A percentile compares a stretch with the other conserved stretches of the same genome.
These are phyloP conservation scores for Tilletiaria anomala DNA, from an alignment of 1,284 basidiomycete species.

Conservation along the genomic window DNA sequence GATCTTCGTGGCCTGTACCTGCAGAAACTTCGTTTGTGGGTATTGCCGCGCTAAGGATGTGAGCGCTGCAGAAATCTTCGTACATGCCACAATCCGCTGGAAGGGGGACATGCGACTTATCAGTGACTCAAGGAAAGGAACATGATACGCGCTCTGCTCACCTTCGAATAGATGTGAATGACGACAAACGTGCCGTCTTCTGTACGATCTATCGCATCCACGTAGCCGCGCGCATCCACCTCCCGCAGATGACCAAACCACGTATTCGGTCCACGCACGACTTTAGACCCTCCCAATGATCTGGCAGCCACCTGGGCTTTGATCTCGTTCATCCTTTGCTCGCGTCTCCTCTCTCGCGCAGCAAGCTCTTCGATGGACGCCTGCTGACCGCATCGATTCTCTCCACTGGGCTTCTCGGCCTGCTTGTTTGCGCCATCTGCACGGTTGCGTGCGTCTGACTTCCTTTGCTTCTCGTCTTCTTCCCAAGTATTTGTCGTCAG, in stretches of 20 bases:
- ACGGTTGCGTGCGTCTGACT: conserved; percentile 5
- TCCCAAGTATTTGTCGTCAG: conserved; percentile 13
- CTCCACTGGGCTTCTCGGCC: neutral
- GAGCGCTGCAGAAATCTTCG: conserved; percentile 13
- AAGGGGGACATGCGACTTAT: neutral
- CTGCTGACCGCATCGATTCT: neutral
- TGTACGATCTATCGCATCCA: conserved; percentile 21
- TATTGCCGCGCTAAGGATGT: conserved; percentile 17
- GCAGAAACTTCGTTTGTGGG: conserved; percentile 24
- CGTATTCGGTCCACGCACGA: neutral
- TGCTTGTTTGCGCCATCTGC: conserved; percentile 3
- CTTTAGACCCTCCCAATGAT: too few species aligned
- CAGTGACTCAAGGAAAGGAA: neutral
- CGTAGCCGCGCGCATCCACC: conserved; percentile 23
- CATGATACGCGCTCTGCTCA: conserved; percentile 2
- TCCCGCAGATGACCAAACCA: conserved; percentile 29
- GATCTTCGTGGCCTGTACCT: conserved; percentile 22
- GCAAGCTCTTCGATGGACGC: conserved; percentile 13
- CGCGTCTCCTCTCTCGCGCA: conserved; percentile 12
- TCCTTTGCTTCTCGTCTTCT: conserved; percentile 11
- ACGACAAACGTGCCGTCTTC: conserved; percentile 11
- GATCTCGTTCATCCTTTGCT: conserved; percentile 15
- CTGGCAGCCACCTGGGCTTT: conserved; percentile 5
- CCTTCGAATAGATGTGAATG: conserved; percentile 29
- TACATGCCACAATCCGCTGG: conserved; percentile 17